Evolutionary conservation across 257 asterid species (phyloP), one percentile per base, ranked within the genome.

Genomic region (Nicotiana sylvestris): DNA sequence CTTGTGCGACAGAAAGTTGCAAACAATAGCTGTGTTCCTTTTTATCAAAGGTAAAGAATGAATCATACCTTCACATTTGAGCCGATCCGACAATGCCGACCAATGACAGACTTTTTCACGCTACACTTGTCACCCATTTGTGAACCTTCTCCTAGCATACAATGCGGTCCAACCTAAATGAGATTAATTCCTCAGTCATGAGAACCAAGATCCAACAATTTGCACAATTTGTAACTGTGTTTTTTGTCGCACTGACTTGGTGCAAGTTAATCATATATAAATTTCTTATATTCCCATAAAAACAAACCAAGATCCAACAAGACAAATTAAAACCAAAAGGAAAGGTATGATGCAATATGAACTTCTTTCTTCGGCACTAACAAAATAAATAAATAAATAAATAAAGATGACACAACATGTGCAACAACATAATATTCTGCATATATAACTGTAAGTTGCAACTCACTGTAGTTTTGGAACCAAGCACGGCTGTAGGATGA

Each of bases 111-210:
- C 84, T 92, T 94, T 86, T 96, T 96, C 85, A 96, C 97, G 7
- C 98, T 96, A 91, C 99, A 94, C 85, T 96, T 96, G 85, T 96
- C 99, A 51, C 98, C 98, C 97, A 94, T 90, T 83, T 91, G 91
- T 18, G 97, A 92, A 81, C 99, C 98, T 89, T 96, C 98, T 84
- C 96, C 98, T 39, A 96, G 79, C 98, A 96, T 91, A 91, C 98
- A 96, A 79, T 96, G 99, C 12, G 98, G 97, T 18, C 99, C 99
- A 84, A 96, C 98, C 99, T 96, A 87, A 43, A 87, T 66, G 55
- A 77, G 81, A 84, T 35, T 11, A 83, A 27, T 51, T 46, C 72
- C 81, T 85, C n/a, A 51, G 64, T 76, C 43, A 76, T 76, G 61
- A 51, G 27, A 67, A 78, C 78, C 60, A 80, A 56, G 8, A 78